Percentiles rank a stretch among this genome's conserved stretches.
phyloP scores from a whole-genome alignment of 1,139 yeast species.

The Debaryomycetaceae sp. region DNA sequence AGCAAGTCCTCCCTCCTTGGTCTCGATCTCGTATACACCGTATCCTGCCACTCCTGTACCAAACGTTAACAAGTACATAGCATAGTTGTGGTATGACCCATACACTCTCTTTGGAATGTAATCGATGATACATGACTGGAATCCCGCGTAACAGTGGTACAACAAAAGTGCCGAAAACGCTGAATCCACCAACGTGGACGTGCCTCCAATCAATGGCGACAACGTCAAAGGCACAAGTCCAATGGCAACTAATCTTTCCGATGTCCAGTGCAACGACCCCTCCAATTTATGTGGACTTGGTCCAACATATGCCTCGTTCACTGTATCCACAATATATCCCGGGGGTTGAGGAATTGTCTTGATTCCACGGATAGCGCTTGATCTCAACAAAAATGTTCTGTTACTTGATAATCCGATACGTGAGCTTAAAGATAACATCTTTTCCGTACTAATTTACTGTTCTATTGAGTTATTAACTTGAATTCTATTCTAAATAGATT shows the following conservation, averaged over 20 bases:
- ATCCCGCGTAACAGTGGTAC: constrained; percentile 76
- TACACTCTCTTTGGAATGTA: constrained; percentile 84
- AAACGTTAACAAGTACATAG: constrained; percentile 60
- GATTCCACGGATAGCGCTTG: constrained; percentile 23
- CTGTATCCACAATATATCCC: constrained; percentile 68
- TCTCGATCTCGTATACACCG: constrained; percentile 82
- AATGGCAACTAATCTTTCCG: constrained; percentile 66
- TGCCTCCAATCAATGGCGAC: constrained; percentile 69
- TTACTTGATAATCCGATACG: constrained; percentile 26
- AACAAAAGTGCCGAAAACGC: constrained; percentile 59
- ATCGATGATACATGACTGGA: constrained; percentile 83
- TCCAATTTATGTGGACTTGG: constrained; percentile 62
- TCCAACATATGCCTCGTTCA: constrained; percentile 72
- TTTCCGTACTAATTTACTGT: background rate
- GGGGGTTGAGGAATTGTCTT: constrained; percentile 60
- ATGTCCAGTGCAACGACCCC: constrained; percentile 89
- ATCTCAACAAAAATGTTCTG: constrained; percentile 15
- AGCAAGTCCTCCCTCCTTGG: constrained; percentile 48
- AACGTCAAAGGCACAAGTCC: constrained; percentile 72
- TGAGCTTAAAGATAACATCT: constrained; percentile 25
- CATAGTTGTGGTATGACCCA: constrained; percentile 64
- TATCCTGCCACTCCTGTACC: constrained; percentile 74
- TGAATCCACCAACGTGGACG: constrained; percentile 72
- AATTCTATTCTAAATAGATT: background rate
- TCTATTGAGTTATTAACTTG: background rate